Conservation (phyloP, 2,329 filamentous ascomycete species). For the Colletotrichum zoysiae region DNA sequence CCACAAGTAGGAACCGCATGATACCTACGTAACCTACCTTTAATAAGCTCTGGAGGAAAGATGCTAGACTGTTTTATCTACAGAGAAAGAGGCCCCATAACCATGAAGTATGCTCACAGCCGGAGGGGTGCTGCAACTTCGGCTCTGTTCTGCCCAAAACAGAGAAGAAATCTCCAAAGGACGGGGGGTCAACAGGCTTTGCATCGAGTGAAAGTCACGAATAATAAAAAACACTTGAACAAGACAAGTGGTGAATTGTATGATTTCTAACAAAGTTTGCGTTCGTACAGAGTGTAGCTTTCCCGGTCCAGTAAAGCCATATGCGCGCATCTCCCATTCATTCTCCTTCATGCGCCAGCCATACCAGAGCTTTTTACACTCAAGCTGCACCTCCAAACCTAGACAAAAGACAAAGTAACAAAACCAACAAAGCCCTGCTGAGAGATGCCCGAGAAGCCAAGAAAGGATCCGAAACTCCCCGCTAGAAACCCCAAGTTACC, state of each 20-base stretch:
- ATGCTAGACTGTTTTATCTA: not conserved
- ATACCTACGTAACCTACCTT: not conserved
- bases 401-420: not conserved
- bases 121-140: not conserved
- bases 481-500: not conserved
- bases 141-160: not conserved
- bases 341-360: not conserved
- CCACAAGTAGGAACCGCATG: not conserved
- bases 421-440: not conserved
- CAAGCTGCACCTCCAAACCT: not conserved
- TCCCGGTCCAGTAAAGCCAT: not conserved
- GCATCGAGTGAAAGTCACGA: not conserved
- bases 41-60: not conserved
- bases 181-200: too few relatives aligned
- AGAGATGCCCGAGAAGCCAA: not conserved
- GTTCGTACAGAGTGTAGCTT: not conserved
- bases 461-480: conserved; percentile 6
- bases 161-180: not conserved
- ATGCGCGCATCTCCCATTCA: not conserved
- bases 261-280: not conserved
- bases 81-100: not conserved
- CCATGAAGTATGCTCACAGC: not conserved
- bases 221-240: not conserved
- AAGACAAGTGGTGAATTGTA: not conserved
- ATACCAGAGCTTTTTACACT: not conserved